phyloP scores from a whole-genome alignment of 2,329 filamentous ascomycete genomes.

The Hypoxylon sp. region DNA sequence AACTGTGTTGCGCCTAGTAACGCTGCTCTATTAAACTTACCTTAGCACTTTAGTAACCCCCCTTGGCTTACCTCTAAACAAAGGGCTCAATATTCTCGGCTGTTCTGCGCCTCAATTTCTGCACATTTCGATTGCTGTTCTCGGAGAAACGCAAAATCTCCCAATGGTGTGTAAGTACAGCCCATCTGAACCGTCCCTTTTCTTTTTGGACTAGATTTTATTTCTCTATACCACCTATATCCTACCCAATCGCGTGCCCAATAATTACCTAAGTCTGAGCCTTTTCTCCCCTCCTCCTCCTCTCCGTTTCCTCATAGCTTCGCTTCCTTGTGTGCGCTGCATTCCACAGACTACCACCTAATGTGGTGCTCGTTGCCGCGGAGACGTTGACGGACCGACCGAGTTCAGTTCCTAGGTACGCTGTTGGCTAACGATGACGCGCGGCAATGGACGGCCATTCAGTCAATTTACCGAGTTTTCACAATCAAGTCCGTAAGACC shows the following conservation, averaged over 20 bases:
- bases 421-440: constrained; percentile 49
- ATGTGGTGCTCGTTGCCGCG: constrained; percentile 31
- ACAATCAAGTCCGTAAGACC: constrained; percentile 46
- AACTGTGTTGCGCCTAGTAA: constrained; percentile 31
- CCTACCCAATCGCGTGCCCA: constrained; percentile 28
- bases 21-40: constrained; percentile 7
- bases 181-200: constrained; percentile 5
- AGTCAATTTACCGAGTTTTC: constrained; percentile 50
- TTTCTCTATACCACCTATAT: constrained; percentile 4
- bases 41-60: constrained; percentile 24
- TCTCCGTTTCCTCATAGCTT: constrained; percentile 8
- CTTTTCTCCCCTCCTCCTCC: constrained; percentile 4
- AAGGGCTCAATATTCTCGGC: constrained; percentile 22
- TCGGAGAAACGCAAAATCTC: constrained; percentile 25
- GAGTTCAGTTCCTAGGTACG: constrained; percentile 16
- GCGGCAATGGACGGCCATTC: constrained; percentile 48
- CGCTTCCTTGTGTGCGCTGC: constrained; percentile 20
- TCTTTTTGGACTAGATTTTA: constrained; percentile 20
- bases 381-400: constrained; percentile 21
- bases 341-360: constrained; percentile 19
- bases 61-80: constrained; percentile 20
- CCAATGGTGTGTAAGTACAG: constrained; percentile 43
- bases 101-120: constrained; percentile 34
- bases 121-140: constrained; percentile 31
- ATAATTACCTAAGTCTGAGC: constrained; percentile 19